A percentile compares a stretch with the other conserved stretches of the same genome.
Evolutionary conservation across 805 yeast genomes (phyloP).

Genomic region (Kodamaea lidongshanica): DNA sequence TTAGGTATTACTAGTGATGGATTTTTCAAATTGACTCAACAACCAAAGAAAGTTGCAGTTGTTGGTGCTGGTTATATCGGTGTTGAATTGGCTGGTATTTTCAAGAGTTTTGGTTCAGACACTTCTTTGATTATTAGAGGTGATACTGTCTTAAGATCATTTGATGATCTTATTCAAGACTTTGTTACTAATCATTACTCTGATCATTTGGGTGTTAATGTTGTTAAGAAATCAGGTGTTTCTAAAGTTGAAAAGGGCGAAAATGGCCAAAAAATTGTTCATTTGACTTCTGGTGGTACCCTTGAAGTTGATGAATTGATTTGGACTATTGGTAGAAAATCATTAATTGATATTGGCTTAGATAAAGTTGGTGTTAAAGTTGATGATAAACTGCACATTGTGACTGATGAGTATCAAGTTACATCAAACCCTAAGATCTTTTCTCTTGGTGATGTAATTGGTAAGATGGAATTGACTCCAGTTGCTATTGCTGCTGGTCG

Average conservation of each 20-base stretch:
- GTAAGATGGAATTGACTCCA: constrained; percentile 91
- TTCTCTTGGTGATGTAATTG: constrained; percentile 92
- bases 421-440: constrained; percentile 65
- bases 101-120: constrained; percentile 80
- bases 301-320: constrained; percentile 68
- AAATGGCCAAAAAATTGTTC: constrained; percentile 33
- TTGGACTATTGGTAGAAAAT: constrained; percentile 93
- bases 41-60: constrained; percentile 88
- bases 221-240: constrained; percentile 58
- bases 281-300: constrained; percentile 31
- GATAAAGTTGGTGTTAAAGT: constrained; percentile 68
- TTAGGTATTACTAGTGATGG: constrained; percentile 86
- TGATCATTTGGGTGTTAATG: constrained; percentile 67
- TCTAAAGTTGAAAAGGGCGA: constrained; percentile 28
- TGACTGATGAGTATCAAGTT: constrained; percentile 84
- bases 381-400: constrained; percentile 54
- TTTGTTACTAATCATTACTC: constrained; percentile 77
- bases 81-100: constrained; percentile 91
- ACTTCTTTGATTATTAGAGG: constrained; percentile 87
- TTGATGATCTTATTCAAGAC: constrained; percentile 74
- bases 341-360: constrained; percentile 66
- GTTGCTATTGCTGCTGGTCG: constrained; percentile 99
- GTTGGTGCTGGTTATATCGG: constrained; percentile 99
- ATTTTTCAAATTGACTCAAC: constrained; percentile 71
- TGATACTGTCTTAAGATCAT: constrained; percentile 80